Evolutionary conservation across 2,329 filamentous ascomycete species (phyloP).

Genomic region (Fusarium solani-melongenae): DNA sequence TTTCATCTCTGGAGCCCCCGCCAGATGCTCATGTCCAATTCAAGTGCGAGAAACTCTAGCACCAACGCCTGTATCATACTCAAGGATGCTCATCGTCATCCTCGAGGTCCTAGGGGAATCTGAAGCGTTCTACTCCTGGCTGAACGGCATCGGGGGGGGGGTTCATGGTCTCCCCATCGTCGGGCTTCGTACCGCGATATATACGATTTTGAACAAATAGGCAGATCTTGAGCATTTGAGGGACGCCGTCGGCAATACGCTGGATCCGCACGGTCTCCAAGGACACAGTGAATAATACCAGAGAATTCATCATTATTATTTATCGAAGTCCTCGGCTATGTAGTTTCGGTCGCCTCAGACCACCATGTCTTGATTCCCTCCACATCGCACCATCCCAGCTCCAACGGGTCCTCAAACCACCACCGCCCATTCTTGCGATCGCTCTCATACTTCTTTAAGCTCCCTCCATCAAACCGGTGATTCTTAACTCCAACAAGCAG

Average conservation of each 20-base stretch:
- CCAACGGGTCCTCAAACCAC: constrained; percentile 63
- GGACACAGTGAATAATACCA: background rate
- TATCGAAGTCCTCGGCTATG: background rate
- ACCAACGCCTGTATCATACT: background rate
- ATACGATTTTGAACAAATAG: too few species aligned
- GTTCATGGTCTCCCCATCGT: background rate
- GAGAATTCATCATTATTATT: background rate
- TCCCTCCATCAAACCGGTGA: constrained; percentile 63
- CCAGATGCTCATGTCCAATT: background rate
- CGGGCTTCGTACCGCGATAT: background rate
- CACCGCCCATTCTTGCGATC: constrained; percentile 52
- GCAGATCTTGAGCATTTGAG: too few species aligned
- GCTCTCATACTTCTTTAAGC: constrained; percentile 58
- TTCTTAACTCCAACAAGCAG: constrained; percentile 68
- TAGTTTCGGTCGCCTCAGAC: constrained; percentile 41
- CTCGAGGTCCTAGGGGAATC: background rate
- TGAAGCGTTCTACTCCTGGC: background rate
- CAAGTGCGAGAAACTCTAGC: background rate
- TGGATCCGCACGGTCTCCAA: too few species aligned
- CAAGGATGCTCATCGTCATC: background rate
- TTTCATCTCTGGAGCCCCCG: background rate
- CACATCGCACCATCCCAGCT: constrained; percentile 63
- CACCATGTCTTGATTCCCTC: constrained; percentile 59
- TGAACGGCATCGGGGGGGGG: background rate
- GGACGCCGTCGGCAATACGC: too few species aligned